Percentiles rank a stretch among this genome's conserved stretches.
Conservation (phyloP, 192 early-diverging fungal species). For the Radiomyces spectabilis region DNA sequence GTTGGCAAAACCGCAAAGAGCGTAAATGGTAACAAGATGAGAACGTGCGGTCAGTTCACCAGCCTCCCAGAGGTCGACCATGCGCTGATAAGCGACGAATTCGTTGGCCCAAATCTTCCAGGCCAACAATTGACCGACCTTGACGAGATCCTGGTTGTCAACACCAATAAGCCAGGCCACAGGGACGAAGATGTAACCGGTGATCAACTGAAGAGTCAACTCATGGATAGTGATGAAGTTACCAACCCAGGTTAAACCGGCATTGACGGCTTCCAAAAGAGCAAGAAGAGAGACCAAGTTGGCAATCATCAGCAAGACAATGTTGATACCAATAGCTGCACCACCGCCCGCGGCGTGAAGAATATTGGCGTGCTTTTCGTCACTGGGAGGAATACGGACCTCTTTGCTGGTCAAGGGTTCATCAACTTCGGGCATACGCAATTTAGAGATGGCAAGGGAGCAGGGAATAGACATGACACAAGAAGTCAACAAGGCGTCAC, state of each 20-base stretch:
- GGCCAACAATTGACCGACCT: slow-evolving; percentile 56
- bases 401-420: slow-evolving; percentile 71
- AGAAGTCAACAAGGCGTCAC: slow-evolving; percentile 65
- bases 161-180: slow-evolving; percentile 52
- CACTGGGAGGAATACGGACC: slow-evolving; percentile 45
- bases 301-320: slow-evolving; percentile 67
- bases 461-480: slow-evolving; percentile 91
- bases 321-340: slow-evolving; percentile 71
- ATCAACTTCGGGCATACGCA: slow-evolving; percentile 80
- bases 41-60: slow-evolving; percentile 40
- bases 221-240: slow-evolving; percentile 51
- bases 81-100: slow-evolving; percentile 68
- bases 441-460: slow-evolving; percentile 76
- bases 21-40: slow-evolving; percentile 55
- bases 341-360: slow-evolving; percentile 81
- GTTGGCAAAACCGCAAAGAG: slow-evolving; percentile 87
- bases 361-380: slow-evolving; percentile 61
- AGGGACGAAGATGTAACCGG: slow-evolving; percentile 76
- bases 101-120: slow-evolving; percentile 82
- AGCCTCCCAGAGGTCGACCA: slow-evolving; percentile 21
- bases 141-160: slow-evolving; percentile 31
- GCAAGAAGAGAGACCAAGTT: slow-evolving; percentile 72
- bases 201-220: slow-evolving; percentile 60
- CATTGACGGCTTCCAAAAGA: slow-evolving; percentile 60
- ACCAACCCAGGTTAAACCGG: slow-evolving; percentile 61